Evolutionary conservation across 1,139 yeast genomes (phyloP), one percentile per base, ranked within the genome.

Genomic region (Sugiyamaella grinbergsii): DNA sequence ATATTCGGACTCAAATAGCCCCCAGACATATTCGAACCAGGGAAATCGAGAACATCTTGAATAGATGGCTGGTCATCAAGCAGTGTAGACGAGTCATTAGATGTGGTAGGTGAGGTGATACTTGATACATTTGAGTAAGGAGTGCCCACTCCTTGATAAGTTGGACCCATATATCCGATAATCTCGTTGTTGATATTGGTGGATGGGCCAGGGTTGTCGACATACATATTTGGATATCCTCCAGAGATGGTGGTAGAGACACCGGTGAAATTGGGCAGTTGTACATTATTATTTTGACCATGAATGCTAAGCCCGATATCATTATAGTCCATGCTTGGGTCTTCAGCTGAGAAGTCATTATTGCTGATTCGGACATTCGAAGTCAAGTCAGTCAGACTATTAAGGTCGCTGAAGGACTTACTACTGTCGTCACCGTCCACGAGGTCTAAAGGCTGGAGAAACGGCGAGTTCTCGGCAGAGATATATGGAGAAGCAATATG

Each of bases 361-460:
- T 38, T 60, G 15, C 53, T 36, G 18, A 58, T 45, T n/a, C 52
- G 54, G 46, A 58, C 57, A 33, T 56, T 55, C 28, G 55, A 47
- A n/a, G 61, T 59, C 50, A 59, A 28, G 28, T 58, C 60, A 31
- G 55, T 56, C 42, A 59, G 47, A 34, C 42, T 47, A 8, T 51
- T 28, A 40, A 55, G 45, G 11, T 57, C 59, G 29, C 42, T 34
- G 47, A 29, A 23, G 37, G 22, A 44, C 11, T 31, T 26, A 32
- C 26, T 28, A 7, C 15, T 10, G 11, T 15, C 4, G 10, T 24
- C 4, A 6, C 28, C n/a, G 5, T 36, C 40, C 2, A 11, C 7
- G 18, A 23, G 38, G 6, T 42, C 47, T 31, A 45, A n/a, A 3
- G 56, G 51, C 11, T 54, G 47, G 10, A 52, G 48, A 50, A 48